Base-by-base conservation (phyloP, 2,329 filamentous ascomycete genomes). In the Hyphodiscus sp. region DNA sequence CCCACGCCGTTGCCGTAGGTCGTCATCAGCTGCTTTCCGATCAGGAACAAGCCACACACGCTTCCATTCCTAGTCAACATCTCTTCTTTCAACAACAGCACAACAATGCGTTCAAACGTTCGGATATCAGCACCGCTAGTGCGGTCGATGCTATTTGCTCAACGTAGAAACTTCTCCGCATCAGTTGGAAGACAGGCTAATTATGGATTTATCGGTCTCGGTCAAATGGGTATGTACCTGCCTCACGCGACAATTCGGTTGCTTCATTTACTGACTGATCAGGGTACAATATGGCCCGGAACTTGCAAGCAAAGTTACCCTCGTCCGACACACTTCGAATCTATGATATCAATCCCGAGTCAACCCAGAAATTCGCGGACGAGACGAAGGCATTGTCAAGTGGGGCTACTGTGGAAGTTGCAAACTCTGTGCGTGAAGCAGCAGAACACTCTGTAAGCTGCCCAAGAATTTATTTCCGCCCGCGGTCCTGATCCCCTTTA, bases 201-300 rank as follows among this genome's bases (percentile, higher is more conserved):
- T 61, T 83, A 76, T 74, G 80, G 79, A 0, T 83, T 83, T 61
- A 76, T 83, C 54, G 80, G 80, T 15, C 68, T 83, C 45, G 80
- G 80, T 15, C 77, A 79, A 66, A 83, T 83, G 80, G 80, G 79
- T 81, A 71, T 44, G 73, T 70, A 23, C 42, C 43, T 38, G 42
- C 42, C 52, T 54, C 53, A 61, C 51, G 46, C 56, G 18, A 26
- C 18, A n/a, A 15, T n/a, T 47, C 23, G 16, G 41, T 51, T 26
- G 19, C 26, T 54, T 53, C 50, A 54, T 47, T 60, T 44, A 45
- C 55, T 64, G 53, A 61, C 45, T 41, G 57, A 16, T 49, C 56
- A 86, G 85, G 86, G 47, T 88, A 83, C 60, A 80, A 83, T 47
- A 89, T 89, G 86, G 86, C 86, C 38, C 80, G 76, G 67, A 89